A percentile compares a stretch with the other conserved stretches of the same genome.
phyloP scores from a whole-genome alignment of 805 yeast species.

The Candida maesae region DNA sequence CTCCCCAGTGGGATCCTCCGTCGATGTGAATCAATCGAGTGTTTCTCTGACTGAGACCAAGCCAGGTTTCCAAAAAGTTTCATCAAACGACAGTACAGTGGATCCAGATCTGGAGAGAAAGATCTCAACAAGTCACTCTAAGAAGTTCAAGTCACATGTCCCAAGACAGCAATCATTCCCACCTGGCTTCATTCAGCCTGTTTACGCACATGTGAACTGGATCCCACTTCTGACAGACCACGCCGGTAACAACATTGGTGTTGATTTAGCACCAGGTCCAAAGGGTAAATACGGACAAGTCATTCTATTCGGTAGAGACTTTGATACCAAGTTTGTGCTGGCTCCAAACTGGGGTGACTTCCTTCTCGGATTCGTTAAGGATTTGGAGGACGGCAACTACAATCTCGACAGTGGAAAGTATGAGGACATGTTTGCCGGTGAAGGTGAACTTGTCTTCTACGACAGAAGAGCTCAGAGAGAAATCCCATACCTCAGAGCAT shows the following conservation, averaged over 20 bases:
- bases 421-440: slow-evolving; percentile 68
- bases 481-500: slow-evolving; percentile 38
- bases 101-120: slow-evolving; percentile 24
- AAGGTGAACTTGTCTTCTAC: slow-evolving; percentile 69
- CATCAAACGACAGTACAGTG: slow-evolving; percentile 7
- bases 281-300: slow-evolving; percentile 86
- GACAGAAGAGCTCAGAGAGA: slow-evolving; percentile 53
- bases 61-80: slow-evolving; percentile 26
- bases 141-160: slow-evolving; percentile 37
- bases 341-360: slow-evolving; percentile 91
- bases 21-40: slow-evolving; percentile 17
- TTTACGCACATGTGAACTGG: slow-evolving; percentile 91
- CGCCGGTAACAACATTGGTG: slow-evolving; percentile 87
- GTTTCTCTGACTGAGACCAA: slow-evolving; percentile 26
- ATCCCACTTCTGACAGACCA: slow-evolving; percentile 86
- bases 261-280: slow-evolving; percentile 82
- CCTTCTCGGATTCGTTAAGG: slow-evolving; percentile 76
- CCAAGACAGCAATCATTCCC: slow-evolving; percentile 72
- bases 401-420: slow-evolving; percentile 55
- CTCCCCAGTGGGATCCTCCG: slow-evolving; percentile 26
- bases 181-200: slow-evolving; percentile 63
- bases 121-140: slow-evolving; percentile 19
- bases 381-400: slow-evolving; percentile 81
- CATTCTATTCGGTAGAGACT: slow-evolving; percentile 90
- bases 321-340: slow-evolving; percentile 81